Evolutionary conservation across 371 early-diverging fungal species (phyloP).

Genomic region (Mortierella sp.): DNA sequence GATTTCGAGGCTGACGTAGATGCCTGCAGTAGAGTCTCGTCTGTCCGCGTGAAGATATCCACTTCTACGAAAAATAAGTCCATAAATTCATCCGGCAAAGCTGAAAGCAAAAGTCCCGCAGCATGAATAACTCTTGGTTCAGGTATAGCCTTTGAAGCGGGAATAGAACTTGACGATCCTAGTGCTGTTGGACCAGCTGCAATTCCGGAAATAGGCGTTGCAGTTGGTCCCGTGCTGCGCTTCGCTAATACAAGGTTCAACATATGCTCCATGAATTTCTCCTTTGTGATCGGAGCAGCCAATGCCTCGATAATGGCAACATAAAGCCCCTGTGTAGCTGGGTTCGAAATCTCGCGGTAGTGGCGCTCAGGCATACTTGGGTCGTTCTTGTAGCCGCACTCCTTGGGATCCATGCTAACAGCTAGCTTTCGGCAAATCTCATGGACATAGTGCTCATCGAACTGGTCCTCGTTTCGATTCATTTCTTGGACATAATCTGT

Average conservation of each 20-base stretch:
- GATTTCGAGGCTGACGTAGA: conserved; percentile 28
- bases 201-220: conserved; percentile 50
- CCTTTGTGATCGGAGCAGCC: conserved; percentile 63
- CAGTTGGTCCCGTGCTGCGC: conserved; percentile 63
- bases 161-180: background rate
- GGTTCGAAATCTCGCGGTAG: conserved; percentile 84
- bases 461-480: conserved; percentile 59
- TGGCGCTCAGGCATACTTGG: conserved; percentile 78
- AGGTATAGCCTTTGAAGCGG: conserved; percentile 34
- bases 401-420: conserved; percentile 65
- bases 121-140: conserved; percentile 52
- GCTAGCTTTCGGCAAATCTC: conserved; percentile 69
- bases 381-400: conserved; percentile 67
- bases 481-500: conserved; percentile 65
- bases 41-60: conserved; percentile 39
- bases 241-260: conserved; percentile 64
- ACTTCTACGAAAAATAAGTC: conserved; percentile 48
- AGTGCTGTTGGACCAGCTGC: conserved; percentile 3
- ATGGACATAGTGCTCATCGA: conserved; percentile 70
- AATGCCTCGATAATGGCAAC: conserved; percentile 79
- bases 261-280: conserved; percentile 58
- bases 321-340: conserved; percentile 74
- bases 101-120: conserved; percentile 46
- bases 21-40: conserved; percentile 43
- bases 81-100: conserved; percentile 38